Base-by-base conservation (phyloP, 108 stramenopile genomes). In the Nitzschia putrida region DNA sequence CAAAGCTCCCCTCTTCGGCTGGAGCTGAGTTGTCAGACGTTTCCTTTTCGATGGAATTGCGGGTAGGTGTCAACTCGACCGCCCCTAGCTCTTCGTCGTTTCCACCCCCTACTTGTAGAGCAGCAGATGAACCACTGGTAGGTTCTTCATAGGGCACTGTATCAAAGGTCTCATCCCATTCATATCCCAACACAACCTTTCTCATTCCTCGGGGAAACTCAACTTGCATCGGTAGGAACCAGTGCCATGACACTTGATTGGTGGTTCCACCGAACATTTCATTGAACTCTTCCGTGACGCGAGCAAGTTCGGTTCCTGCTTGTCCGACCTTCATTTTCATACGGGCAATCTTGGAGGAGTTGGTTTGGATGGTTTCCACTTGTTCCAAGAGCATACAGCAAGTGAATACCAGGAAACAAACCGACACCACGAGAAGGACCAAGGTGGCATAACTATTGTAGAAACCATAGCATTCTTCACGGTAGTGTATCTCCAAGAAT, bases 371-470 rank as follows among this genome's bases (percentile, higher is more conserved):
- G 8, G 90, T 92, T 68, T 91, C 89, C 53, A 88, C 68, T 80
- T 98, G 96, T 71, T 99, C 98, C 39, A 84, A 67, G 38, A 97
- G 57, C 98, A 99, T 99, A 76, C 93, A 95, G 57, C 83, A 73
- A 18, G 97, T 99, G 76, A 99, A 99, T 47, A 97, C 57, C 20
- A 97, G 85, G 70, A 99, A 99, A 14, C 96, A 77, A 11, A 91
- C 45, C n/a, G 85, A 71, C 18, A 86, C 72, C 9, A 85, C 54
- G 21, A 86, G 59, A 11, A 88, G 65, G 34, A 57, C 51, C 51
- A 87, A 29, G 5, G 72, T 58, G 10, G 43, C 29, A 59, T 69
- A 73, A 52, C 49, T 68, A 49, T 68, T 47, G 43, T 78, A 64
- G 38, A 69, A 83, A 52, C 61, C 68, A 18, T 26, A 58, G 45